These are phyloP conservation scores for Mortierella hygrophila DNA, from an alignment of 192 early-diverging fungal species.

Conservation along the genomic window DNA sequence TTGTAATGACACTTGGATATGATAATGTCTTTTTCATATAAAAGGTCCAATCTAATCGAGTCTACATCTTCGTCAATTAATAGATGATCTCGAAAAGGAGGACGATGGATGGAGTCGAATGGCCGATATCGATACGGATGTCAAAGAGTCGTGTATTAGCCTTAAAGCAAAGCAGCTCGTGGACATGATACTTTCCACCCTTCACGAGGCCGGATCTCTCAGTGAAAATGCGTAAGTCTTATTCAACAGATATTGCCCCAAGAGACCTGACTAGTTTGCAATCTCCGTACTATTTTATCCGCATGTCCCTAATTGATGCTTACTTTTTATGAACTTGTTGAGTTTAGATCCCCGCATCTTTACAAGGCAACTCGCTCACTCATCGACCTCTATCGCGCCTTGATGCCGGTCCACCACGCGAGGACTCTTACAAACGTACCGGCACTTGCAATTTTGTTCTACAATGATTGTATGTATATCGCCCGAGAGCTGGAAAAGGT, in stretches of 20 bases:
- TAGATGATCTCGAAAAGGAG: slow-evolving; percentile 36
- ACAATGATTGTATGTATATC: slow-evolving; percentile 80
- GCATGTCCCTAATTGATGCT: slow-evolving; percentile 12
- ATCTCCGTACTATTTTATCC: not conserved
- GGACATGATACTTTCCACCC: slow-evolving; percentile 37
- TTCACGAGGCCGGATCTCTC: slow-evolving; percentile 19
- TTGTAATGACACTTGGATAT: not conserved
- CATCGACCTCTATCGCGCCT: slow-evolving; percentile 70
- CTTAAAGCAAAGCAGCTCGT: slow-evolving; percentile 32
- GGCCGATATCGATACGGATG: slow-evolving; percentile 15
- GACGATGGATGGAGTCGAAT: slow-evolving; percentile 25
- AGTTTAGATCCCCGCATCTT: slow-evolving; percentile 34
- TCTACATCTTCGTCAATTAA: not conserved
- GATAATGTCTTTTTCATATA: not conserved
- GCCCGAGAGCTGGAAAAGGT: slow-evolving; percentile 57
- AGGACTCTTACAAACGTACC: slow-evolving; percentile 65
- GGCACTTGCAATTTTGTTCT: slow-evolving; percentile 72
- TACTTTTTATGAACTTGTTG: slow-evolving; percentile 21
- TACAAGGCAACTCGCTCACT: slow-evolving; percentile 61
- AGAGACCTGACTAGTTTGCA: not conserved
- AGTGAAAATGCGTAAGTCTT: slow-evolving; percentile 38
- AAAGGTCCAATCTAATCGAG: not conserved
- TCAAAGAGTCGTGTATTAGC: slow-evolving; percentile 40
- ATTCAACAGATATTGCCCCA: not conserved
- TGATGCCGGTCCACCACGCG: slow-evolving; percentile 73